phyloP scores from a whole-genome alignment of 1,284 basidiomycete species.

The Anthracocystis panici-leucophaei region DNA sequence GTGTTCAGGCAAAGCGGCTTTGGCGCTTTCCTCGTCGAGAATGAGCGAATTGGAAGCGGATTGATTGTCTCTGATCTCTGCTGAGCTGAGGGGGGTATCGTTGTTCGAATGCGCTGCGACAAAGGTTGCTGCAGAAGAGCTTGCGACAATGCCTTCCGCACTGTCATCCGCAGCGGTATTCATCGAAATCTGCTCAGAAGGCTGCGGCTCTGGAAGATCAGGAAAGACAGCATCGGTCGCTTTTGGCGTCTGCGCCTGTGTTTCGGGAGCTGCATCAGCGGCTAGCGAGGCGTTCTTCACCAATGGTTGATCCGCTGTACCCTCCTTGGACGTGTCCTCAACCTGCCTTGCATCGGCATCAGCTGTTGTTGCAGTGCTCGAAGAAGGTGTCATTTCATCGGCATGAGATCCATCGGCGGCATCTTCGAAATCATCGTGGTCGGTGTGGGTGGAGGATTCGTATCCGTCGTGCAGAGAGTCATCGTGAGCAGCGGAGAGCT shows the following conservation, averaged over 20 bases:
- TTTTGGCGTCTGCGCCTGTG: constrained; percentile 22
- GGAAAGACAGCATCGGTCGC: constrained; percentile 18
- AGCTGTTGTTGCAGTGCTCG: constrained; percentile 19
- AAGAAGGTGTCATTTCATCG: constrained; percentile 30
- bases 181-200: background rate
- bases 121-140: constrained; percentile 33
- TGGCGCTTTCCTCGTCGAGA: constrained; percentile 47
- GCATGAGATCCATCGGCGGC: constrained; percentile 41
- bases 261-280: constrained; percentile 5
- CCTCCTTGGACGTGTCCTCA: constrained; percentile 8
- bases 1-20: constrained; percentile 24
- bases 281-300: constrained; percentile 12
- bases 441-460: constrained; percentile 44
- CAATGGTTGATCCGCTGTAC: constrained; percentile 10
- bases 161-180: background rate
- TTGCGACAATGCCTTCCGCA: constrained; percentile 11
- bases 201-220: background rate
- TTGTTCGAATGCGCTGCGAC: constrained; percentile 4
- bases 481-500: constrained; percentile 23
- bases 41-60: constrained; percentile 35
- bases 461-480: constrained; percentile 24
- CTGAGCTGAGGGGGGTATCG: constrained; percentile 36
- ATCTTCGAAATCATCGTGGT: constrained; percentile 51
- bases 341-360: background rate
- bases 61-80: constrained; percentile 41